Base-by-base conservation (phyloP, 129 eudicot species). In the Saposhnikovia divaricata region DNA sequence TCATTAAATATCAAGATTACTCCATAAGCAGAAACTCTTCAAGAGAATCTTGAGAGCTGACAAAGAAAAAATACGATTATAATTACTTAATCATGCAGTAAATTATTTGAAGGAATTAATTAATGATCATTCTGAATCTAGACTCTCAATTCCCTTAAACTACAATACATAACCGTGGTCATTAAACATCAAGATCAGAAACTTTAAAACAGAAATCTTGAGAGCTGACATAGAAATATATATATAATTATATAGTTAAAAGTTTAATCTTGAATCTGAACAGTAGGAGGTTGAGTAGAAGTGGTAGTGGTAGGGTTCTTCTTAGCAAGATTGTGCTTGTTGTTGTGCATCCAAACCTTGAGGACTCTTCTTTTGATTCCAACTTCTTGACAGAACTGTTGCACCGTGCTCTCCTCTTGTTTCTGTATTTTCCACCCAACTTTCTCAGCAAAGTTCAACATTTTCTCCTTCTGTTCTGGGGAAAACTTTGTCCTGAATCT, bases 321-420 rank as follows among this genome's bases (percentile, higher is more conserved):
- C 82, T 88, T 91, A 55, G 89, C 90, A 72, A 90, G 88, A 85
- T 65, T 89, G 81, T 91, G 95, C 84, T 93, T 93, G 78, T 93
- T 93, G 85, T 91, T 93, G 82, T 93, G 94, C 97, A 93, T 93
- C 97, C 97, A 93, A 45, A 93, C 98, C 79, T 93, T 93, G 4
- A 93, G 84, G 23, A 93, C 97, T 80, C 95, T 91, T 77, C 98
- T 91, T 77, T 88, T 93, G 55, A 93, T 89, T 40, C 98, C 98
- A 77, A 93, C 69, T 81, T 93, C 93, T 79, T 89, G 92, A 61
- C 98, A 93, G 74, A 93, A 89, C 13, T 87, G 86, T 51, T 91
- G 98, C 80, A 93, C 91, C 80, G 84, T 87, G 73, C 85, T 40
- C 76, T 93, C 98, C 72, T 93, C 98, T 83, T 91, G 97, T 63